Base-by-base conservation (phyloP, 805 yeast species). In the Jamesozyma gamospora region DNA sequence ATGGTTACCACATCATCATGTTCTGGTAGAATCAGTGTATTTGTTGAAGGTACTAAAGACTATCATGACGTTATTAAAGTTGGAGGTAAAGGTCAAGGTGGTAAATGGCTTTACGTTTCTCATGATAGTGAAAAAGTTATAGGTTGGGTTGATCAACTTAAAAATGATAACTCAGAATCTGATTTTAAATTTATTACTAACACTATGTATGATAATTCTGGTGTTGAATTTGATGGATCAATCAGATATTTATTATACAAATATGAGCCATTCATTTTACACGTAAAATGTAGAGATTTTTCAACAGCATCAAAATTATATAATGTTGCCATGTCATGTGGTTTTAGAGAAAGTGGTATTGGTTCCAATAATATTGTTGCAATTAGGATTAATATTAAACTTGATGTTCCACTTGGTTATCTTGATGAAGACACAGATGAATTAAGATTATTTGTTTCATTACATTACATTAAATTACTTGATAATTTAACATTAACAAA, bases 1-100 rank as follows among this genome's bases (percentile, higher is more conserved):
- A 71, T 82, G 76, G 92, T 86, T 10, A 85, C 94, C 2, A 86
- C 95, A 0, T 82, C 94, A 1, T 79, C 92, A 14, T 86, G 95
- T 48, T 83, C 94, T 0, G 95, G 95, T 3, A 66, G 95, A 51
- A 79, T 85, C 1, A 78, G 90, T 41, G 86, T 86, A 0, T 86
- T 82, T 55, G 62, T 81, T 2, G 95, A 85, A 53, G 95, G 95
- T 3, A 58, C 62, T 9, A 82, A 83, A 49, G 47, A 41, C 11
- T 43, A 41, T 10, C 47, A 46, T 7, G 53, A 55, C 12, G 41
- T 42, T 11, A 37, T 55, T 3, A 68, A 74, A 49, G 72, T 81
- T 13, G 92, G 94, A 1, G 85, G 94, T 4, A 86, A 86, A 53
- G 95, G 95, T 9, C 75, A 77, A 37, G 84, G 86, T 35, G 95